These are phyloP conservation scores for Kwoniella dejecticola DNA, from an alignment of 768 basidiomycete genomes.

Conservation along the genomic window DNA sequence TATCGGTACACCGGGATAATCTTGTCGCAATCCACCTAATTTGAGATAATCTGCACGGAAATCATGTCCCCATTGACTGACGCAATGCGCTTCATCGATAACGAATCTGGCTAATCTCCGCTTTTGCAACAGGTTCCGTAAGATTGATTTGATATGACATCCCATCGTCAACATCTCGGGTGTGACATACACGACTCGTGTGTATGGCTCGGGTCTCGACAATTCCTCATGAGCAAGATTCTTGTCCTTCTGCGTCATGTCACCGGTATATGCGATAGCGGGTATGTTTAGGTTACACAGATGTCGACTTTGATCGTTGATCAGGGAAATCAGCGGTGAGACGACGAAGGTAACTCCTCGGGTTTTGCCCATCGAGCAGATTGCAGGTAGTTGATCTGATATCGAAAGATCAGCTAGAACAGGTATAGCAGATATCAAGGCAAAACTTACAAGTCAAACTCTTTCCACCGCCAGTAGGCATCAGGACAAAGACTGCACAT, in stretches of 20 bases:
- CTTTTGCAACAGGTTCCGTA: constrained; percentile 64
- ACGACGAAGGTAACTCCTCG: constrained; percentile 85
- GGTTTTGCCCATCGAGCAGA: constrained; percentile 71
- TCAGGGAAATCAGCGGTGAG: constrained; percentile 88
- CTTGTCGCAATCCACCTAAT: constrained; percentile 68
- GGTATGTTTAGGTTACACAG: constrained; percentile 68
- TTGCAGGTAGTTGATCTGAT: constrained; percentile 75
- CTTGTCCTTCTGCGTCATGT: constrained; percentile 52
- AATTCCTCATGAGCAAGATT: constrained; percentile 49
- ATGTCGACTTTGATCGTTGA: constrained; percentile 81
- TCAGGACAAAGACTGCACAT: constrained; percentile 75
- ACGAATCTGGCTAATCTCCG: constrained; percentile 80
- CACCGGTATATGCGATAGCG: constrained; percentile 69
- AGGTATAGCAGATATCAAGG: no score
- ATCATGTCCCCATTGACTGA: constrained; percentile 87
- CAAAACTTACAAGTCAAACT: constrained; percentile 71
- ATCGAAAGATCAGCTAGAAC: constrained; percentile 5
- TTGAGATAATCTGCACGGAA: constrained; percentile 53
- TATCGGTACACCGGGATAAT: constrained; percentile 79
- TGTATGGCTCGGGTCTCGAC: constrained; percentile 54
- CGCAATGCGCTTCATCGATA: constrained; percentile 94
- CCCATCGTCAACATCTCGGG: constrained; percentile 83
- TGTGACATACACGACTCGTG: constrained; percentile 79
- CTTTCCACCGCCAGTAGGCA: constrained; percentile 95
- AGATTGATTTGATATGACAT: constrained; percentile 61